A percentile compares a stretch with the other conserved stretches of the same genome.
These are phyloP conservation scores for Hibiscus mutabilis DNA, from an alignment of 345 rosid genomes.

Conservation along the genomic window DNA sequence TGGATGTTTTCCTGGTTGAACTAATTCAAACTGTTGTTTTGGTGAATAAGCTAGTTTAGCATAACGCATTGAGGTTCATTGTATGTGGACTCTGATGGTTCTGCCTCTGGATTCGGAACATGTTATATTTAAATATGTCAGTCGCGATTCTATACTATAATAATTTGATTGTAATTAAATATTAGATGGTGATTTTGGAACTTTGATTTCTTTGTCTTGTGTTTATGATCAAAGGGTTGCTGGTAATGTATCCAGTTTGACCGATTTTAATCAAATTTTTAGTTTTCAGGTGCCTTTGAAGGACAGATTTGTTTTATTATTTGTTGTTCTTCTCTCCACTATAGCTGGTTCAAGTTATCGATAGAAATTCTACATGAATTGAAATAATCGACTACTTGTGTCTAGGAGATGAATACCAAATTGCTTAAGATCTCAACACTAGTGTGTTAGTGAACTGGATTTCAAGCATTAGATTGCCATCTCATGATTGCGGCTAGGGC, in stretches of 20 bases:
- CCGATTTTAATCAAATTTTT: constrained; percentile 19
- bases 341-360: constrained; percentile 1
- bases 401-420: neutral
- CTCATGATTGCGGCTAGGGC: constrained; percentile 13
- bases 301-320: neutral
- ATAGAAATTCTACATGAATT: constrained; percentile 3
- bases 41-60: neutral
- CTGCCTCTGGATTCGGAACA: neutral
- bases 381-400: neutral
- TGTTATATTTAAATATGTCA: too few species aligned
- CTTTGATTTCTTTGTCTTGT: neutral
- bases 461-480: constrained; percentile 19
- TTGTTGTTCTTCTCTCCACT: neutral
- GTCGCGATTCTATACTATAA: neutral
- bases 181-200: constrained; percentile 9
- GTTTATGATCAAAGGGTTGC: neutral
- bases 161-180: neutral
- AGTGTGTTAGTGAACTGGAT: constrained; percentile 7
- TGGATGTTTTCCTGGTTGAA: neutral
- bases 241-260: neutral
- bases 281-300: neutral
- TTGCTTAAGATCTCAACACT: neutral
- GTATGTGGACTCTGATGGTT: neutral
- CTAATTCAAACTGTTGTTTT: neutral
- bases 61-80: neutral